These are phyloP conservation scores for Candida stauntonica DNA, from an alignment of 805 yeast species.

Conservation along the genomic window DNA sequence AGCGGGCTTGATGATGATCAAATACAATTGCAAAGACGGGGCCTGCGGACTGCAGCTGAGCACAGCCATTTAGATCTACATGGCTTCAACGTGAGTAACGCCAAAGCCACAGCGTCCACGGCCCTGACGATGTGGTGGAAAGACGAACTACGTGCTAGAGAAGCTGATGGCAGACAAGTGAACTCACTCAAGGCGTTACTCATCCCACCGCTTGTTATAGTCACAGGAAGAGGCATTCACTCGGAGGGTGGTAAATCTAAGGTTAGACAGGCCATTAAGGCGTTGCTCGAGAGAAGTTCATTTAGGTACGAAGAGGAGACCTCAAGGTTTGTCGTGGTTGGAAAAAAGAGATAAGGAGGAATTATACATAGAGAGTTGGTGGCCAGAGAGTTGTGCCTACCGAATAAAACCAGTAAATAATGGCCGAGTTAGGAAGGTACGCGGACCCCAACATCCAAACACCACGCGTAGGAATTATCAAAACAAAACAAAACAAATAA, in stretches of 20 bases:
- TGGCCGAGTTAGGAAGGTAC: too few species aligned
- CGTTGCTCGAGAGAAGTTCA: constrained; percentile 31
- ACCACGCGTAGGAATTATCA: too few species aligned
- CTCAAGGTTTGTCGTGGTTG: constrained; percentile 40
- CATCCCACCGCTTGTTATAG: constrained; percentile 41
- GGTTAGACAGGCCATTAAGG: constrained; percentile 40
- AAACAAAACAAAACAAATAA: too few species aligned
- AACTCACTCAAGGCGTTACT: constrained; percentile 35
- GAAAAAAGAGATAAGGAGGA: constrained; percentile 28
- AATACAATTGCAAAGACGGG: constrained; percentile 13
- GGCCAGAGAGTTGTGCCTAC: too few species aligned
- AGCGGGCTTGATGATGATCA: constrained; percentile 4
- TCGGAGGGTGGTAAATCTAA: constrained; percentile 52
- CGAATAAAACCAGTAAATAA: too few species aligned
- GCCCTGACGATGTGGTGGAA: constrained; percentile 60
- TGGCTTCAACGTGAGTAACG: constrained; percentile 43
- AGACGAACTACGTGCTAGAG: constrained; percentile 44
- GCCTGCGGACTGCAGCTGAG: constrained; percentile 16
- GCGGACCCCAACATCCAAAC: too few species aligned
- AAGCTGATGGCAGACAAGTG: constrained; percentile 33
- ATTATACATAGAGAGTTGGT: too few species aligned
- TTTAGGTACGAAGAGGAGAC: constrained; percentile 45
- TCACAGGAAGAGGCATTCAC: constrained; percentile 73
- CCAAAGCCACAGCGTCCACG: constrained; percentile 33
- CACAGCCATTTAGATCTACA: constrained; percentile 50